Conservation (phyloP, 2,329 filamentous ascomycete genomes). For the Pseudogymnoascus pannorum region DNA sequence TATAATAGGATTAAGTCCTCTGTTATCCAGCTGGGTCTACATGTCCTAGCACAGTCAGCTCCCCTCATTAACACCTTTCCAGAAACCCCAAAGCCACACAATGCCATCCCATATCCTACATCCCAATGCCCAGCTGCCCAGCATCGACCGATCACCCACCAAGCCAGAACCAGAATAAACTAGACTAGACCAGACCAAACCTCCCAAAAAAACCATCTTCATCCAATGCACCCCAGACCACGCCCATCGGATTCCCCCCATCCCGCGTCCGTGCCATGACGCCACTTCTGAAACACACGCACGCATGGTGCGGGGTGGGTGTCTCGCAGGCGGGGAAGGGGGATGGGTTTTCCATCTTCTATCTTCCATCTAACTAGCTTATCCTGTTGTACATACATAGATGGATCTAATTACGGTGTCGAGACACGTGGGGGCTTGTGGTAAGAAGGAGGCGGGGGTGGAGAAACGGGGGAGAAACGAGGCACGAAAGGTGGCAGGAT, state of each 20-base stretch:
- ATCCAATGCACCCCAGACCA: neutral
- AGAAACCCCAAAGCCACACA: neutral
- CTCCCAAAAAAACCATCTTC: too few relatives aligned
- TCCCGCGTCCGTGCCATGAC: constrained; percentile 1
- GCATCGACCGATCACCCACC: neutral
- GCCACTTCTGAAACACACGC: constrained; percentile 5
- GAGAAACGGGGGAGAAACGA: neutral
- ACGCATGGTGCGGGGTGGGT: neutral
- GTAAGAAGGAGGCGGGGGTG: neutral
- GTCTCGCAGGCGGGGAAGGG: neutral
- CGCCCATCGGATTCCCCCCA: neutral
- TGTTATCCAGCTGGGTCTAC: neutral
- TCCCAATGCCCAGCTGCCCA: neutral
- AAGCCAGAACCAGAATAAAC: neutral
- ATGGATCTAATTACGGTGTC: neutral
- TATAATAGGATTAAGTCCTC: neutral
- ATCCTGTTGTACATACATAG: neutral
- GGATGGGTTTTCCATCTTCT: neutral
- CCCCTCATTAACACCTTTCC: neutral
- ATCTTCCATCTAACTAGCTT: too few relatives aligned
- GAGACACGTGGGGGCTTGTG: neutral
- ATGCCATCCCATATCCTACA: too few relatives aligned
- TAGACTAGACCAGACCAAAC: neutral
- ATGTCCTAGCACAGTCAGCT: neutral
- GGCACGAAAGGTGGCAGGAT: neutral